These are phyloP conservation scores for Asparagopsis taxiformis DNA, from an alignment of 31 red algal species.

Conservation along the genomic window DNA sequence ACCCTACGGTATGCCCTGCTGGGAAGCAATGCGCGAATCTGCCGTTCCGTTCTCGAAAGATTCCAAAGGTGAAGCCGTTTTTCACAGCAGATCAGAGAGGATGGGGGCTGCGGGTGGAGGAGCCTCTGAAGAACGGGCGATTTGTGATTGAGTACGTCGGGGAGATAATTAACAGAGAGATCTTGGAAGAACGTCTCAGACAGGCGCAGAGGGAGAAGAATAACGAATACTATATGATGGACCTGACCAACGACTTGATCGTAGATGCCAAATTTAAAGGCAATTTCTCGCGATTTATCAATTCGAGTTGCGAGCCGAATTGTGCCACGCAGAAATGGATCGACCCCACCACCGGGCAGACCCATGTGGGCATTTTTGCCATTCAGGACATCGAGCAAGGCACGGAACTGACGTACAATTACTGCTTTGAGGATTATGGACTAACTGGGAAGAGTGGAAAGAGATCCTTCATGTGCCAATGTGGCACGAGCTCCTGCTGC, in stretches of 20 bases:
- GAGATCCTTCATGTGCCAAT: slow-evolving; percentile 73
- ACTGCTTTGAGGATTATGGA: slow-evolving; percentile 84
- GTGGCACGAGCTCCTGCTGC: slow-evolving; percentile 66
- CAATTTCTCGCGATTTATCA: slow-evolving; percentile 81
- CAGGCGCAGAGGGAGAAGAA: slow-evolving; percentile 34
- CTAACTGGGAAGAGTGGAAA: slow-evolving; percentile 48
- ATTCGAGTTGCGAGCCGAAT: slow-evolving; percentile 78
- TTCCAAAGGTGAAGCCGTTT: slow-evolving; percentile 58
- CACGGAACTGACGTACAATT: slow-evolving; percentile 95
- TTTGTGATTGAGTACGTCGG: slow-evolving; percentile 95
- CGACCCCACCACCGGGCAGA: slow-evolving; percentile 53
- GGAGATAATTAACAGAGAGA: slow-evolving; percentile 75
- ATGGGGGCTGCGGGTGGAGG: slow-evolving; percentile 73
- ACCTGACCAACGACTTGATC: slow-evolving; percentile 64
- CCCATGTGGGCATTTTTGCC: slow-evolving; percentile 78
- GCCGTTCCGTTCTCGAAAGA: slow-evolving; percentile 69
- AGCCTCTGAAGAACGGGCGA: slow-evolving; percentile 47
- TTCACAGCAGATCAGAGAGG: slow-evolving; percentile 72
- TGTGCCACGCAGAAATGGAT: slow-evolving; percentile 75
- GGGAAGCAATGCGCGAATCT: slow-evolving; percentile 64
- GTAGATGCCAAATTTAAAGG: slow-evolving; percentile 81
- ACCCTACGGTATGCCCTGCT: slow-evolving; percentile 35
- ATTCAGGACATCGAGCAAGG: slow-evolving; percentile 64
- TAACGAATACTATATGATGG: slow-evolving; percentile 81
- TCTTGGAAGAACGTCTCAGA: slow-evolving; percentile 58